Percentiles rank a stretch among this genome's conserved stretches.
Conservation (phyloP, 2,329 filamentous ascomycete genomes). For the Neurospora sp. region DNA sequence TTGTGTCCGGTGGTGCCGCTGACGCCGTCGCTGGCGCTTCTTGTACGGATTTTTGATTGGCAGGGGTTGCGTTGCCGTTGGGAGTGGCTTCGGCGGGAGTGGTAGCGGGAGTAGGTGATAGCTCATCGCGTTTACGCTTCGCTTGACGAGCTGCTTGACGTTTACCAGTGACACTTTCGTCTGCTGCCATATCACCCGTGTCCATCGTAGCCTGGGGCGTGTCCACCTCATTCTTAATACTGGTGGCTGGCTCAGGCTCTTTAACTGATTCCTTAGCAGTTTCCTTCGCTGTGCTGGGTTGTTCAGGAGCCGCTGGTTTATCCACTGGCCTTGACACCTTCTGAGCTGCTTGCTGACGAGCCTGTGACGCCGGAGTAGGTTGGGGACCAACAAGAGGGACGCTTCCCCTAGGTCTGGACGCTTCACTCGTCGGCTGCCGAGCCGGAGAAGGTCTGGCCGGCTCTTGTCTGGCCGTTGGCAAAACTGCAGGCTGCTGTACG, state of each 20-base stretch:
- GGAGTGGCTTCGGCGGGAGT: constrained; percentile 16
- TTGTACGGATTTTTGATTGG: constrained; percentile 1
- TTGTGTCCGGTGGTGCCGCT: constrained; percentile 42
- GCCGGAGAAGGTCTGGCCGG: constrained; percentile 2
- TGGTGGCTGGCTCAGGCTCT: constrained; percentile 27
- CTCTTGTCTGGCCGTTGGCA: not conserved
- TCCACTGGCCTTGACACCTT: constrained; percentile 20
- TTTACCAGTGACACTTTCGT: constrained; percentile 38
- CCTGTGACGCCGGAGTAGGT: not conserved
- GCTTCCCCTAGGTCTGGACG: not conserved
- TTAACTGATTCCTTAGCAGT: constrained; percentile 26
- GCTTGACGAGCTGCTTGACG: constrained; percentile 26
- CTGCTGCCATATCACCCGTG: constrained; percentile 43
- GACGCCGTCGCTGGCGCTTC: constrained; percentile 16
- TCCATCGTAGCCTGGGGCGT: constrained; percentile 48
- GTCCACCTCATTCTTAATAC: constrained; percentile 49
- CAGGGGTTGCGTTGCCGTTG: constrained; percentile 27
- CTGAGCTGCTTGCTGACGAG: constrained; percentile 22
- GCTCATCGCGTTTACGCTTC: constrained; percentile 51
- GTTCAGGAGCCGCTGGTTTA: not conserved
- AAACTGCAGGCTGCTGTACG: constrained; percentile 25
- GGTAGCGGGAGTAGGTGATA: constrained; percentile 28
- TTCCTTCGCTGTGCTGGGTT: not conserved
- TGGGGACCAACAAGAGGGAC: not conserved
- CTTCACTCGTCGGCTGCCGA: not conserved